Conservation (phyloP, 75 land plant species). For the Picea sitchensis region DNA sequence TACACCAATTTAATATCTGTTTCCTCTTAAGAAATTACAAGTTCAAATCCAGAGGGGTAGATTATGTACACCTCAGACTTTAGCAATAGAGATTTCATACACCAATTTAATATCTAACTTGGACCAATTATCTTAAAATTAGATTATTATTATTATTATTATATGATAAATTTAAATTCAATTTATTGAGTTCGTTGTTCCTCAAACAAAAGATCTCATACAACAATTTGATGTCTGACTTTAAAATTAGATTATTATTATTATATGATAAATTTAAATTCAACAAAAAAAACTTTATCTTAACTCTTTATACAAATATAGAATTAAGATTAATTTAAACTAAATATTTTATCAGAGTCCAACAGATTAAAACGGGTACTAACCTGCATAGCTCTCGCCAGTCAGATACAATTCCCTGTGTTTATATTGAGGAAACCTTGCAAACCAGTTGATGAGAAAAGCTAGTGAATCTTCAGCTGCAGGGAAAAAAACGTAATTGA, state of each 20-base stretch:
- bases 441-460: constrained; percentile 74
- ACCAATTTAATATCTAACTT: neutral
- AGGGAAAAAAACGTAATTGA: neutral
- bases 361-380: neutral
- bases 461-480: constrained; percentile 66
- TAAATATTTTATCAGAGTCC: neutral
- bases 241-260: too few species aligned
- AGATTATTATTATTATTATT: too few species aligned
- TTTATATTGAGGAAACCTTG: constrained; percentile 80
- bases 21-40: too few species aligned
- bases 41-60: too few species aligned
- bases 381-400: constrained; percentile 98
- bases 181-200: neutral
- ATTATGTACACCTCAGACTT: too few species aligned
- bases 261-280: neutral
- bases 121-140: too few species aligned
- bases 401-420: constrained; percentile 74
- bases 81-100: too few species aligned
- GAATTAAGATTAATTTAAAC: too few species aligned
- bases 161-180: neutral
- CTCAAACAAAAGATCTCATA: neutral
- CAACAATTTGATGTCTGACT: too few species aligned
- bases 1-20: too few species aligned
- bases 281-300: neutral
- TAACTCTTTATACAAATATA: neutral